phyloP scores from a whole-genome alignment of 768 basidiomycete genomes.

The Coprinopsis sp. region DNA sequence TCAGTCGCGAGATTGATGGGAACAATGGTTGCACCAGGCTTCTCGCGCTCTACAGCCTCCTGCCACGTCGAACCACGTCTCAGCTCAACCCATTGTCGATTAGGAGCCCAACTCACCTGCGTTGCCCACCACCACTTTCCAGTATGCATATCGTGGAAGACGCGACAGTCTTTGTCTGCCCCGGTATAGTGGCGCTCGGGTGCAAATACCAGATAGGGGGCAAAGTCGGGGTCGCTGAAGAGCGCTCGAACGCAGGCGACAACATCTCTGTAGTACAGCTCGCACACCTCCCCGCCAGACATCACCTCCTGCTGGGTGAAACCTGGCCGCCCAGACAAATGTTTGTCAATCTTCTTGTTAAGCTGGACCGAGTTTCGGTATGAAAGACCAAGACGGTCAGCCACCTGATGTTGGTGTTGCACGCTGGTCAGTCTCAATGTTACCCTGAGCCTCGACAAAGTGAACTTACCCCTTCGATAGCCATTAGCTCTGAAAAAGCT shows the following conservation, averaged over 20 bases:
- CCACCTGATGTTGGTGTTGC: no score
- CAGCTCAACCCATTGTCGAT: no score
- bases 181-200: slow-evolving; percentile 37
- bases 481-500: slow-evolving; percentile 33
- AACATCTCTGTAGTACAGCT: slow-evolving; percentile 31
- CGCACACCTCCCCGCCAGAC: slow-evolving; percentile 24
- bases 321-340: slow-evolving; percentile 19
- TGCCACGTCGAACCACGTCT: no score
- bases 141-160: slow-evolving; percentile 43
- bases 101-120: slow-evolving; percentile 41
- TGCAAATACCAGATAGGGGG: slow-evolving; percentile 21
- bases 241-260: slow-evolving; percentile 32
- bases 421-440: no score
- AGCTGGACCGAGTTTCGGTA: slow-evolving; percentile 21
- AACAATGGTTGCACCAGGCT: no score
- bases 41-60: no score
- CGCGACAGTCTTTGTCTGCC: slow-evolving; percentile 13
- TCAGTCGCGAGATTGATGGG: slow-evolving; percentile 36
- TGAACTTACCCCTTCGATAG: slow-evolving; percentile 34
- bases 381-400: slow-evolving; percentile 22
- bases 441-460: background rate
- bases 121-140: slow-evolving; percentile 50
- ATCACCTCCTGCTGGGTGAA: slow-evolving; percentile 24
- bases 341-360: slow-evolving; percentile 24
- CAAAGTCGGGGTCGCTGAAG: slow-evolving; percentile 29